Conservation (phyloP, 768 basidiomycete genomes). For the Hysterangium stoloniferum region DNA sequence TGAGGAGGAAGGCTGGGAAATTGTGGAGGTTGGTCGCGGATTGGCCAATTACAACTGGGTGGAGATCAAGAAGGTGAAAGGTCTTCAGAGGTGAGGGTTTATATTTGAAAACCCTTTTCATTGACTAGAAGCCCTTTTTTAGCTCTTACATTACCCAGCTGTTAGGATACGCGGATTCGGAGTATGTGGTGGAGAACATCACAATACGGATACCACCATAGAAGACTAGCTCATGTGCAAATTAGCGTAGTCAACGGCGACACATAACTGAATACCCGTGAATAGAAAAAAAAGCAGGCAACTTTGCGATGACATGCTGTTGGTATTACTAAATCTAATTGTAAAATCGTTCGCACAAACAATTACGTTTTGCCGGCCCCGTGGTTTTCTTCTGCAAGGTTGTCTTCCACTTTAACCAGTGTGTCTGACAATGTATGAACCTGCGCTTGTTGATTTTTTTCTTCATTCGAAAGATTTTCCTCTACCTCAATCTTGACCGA, state of each 20-base stretch:
- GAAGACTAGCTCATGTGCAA: background rate
- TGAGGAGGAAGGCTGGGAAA: constrained; percentile 49
- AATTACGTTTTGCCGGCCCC: too few species aligned
- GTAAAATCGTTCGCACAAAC: too few species aligned
- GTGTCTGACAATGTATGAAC: too few species aligned
- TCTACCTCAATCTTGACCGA: constrained; percentile 33
- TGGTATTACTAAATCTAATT: too few species aligned
- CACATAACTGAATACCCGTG: too few species aligned
- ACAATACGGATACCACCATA: constrained; percentile 60
- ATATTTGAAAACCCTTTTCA: background rate
- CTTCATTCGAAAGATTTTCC: too few species aligned
- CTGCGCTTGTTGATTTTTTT: too few species aligned
- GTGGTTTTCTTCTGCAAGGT: too few species aligned
- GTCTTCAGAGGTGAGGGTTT: constrained; percentile 75
- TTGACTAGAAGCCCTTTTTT: background rate
- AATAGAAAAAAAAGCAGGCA: too few species aligned
- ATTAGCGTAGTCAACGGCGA: too few species aligned
- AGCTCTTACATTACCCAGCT: constrained; percentile 76
- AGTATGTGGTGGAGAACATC: constrained; percentile 95
- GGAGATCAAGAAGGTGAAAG: constrained; percentile 83
- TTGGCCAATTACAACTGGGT: constrained; percentile 93
- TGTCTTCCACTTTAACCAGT: too few species aligned
- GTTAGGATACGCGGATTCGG: constrained; percentile 91
- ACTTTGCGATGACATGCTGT: too few species aligned
- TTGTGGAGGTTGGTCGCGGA: constrained; percentile 88